Evolutionary conservation across 805 yeast species (phyloP).

Genomic region (Pichia paraexigua): DNA sequence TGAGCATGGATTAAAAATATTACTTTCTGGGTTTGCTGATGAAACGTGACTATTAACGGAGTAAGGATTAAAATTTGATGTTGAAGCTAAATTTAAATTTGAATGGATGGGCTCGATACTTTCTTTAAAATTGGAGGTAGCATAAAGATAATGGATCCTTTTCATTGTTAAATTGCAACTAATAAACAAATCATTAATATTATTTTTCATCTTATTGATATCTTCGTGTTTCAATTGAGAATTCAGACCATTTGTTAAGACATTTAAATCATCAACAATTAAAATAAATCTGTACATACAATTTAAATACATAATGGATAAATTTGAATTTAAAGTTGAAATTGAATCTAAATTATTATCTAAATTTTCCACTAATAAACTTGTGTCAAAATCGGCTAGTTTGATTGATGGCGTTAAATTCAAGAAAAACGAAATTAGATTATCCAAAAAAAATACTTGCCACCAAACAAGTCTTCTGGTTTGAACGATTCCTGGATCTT

Average conservation of each 20-base stretch:
- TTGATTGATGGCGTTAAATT: conserved; percentile 19
- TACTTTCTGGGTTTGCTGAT: background rate
- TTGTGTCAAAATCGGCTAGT: conserved; percentile 21
- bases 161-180: conserved; percentile 43
- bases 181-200: conserved; percentile 43
- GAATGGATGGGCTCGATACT: background rate
- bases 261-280: conserved; percentile 46
- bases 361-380: conserved; percentile 18
- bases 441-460: conserved; percentile 56
- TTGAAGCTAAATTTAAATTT: background rate
- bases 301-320: conserved; percentile 16
- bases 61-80: background rate
- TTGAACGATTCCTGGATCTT: conserved; percentile 41
- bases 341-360: background rate
- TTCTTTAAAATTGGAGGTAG: background rate
- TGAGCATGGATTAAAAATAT: background rate
- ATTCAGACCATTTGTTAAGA: conserved; percentile 41
- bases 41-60: background rate
- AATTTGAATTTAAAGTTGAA: conserved; percentile 3
- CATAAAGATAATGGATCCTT: conserved; percentile 16
- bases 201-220: conserved; percentile 36
- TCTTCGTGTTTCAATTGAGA: conserved; percentile 34
- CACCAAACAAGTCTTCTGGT: conserved; percentile 57
- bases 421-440: conserved; percentile 25
- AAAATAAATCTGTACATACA: conserved; percentile 29